These are phyloP conservation scores for Cicer chorassanicum DNA, from an alignment of 306 rosid species.

Conservation along the genomic window DNA sequence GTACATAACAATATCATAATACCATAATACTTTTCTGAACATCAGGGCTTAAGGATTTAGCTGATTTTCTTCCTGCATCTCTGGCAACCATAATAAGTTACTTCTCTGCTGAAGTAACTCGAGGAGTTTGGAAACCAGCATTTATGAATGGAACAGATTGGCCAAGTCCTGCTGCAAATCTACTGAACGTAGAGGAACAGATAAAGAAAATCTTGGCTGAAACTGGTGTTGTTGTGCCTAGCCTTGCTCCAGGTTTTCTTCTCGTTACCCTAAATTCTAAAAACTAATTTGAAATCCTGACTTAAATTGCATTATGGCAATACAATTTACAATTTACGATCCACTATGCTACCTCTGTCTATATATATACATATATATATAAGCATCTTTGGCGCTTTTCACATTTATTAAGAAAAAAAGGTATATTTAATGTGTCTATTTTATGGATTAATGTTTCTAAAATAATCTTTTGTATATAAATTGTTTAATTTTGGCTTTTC, in stretches of 20 bases:
- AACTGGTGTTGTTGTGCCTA: conserved; percentile 93
- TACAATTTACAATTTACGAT: conserved; percentile 3
- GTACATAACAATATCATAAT: conserved; percentile 20
- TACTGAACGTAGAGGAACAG: conserved; percentile 86
- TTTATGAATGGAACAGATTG: conserved; percentile 99
- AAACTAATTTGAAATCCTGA: background rate
- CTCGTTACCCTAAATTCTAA: conserved; percentile 25
- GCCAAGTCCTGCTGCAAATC: conserved; percentile 98
- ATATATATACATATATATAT: no score
- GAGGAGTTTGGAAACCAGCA: conserved; percentile 93
- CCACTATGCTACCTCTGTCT: background rate
- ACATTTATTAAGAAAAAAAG: no score
- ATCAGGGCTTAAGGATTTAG: conserved; percentile 96
- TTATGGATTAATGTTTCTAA: no score
- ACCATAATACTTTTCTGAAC: conserved; percentile 32
- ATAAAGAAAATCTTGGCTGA: conserved; percentile 90
- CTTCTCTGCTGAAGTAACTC: conserved; percentile 95
- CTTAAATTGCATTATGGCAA: conserved; percentile 31
- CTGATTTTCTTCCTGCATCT: conserved; percentile 96
- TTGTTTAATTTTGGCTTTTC: no score
- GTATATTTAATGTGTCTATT: no score
- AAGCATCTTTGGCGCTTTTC: no score
- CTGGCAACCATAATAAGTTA: conserved; percentile 95
- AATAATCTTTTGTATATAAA: no score
- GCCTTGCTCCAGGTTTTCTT: conserved; percentile 84